Percentiles rank a stretch among this genome's conserved stretches.
Conservation (phyloP, 768 basidiomycete species). For the Fistulinella prunicolor region DNA sequence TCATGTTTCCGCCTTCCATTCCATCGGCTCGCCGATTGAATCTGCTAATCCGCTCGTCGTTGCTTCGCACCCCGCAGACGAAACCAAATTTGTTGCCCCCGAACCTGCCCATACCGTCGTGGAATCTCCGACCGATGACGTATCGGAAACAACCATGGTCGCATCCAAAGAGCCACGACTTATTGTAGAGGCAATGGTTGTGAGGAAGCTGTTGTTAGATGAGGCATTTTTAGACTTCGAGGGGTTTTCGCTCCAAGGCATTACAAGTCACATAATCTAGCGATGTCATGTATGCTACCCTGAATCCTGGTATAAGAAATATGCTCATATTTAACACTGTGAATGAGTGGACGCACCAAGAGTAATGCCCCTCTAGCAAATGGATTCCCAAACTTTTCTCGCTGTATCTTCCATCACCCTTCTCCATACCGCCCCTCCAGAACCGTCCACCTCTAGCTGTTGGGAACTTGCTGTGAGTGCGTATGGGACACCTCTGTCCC, state of each 20-base stretch:
- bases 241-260: constrained; percentile 44
- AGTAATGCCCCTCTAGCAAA: constrained; percentile 13
- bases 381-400: constrained; percentile 29
- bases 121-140: constrained; percentile 11
- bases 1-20: constrained; percentile 10
- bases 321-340: too few relatives aligned
- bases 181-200: constrained; percentile 79
- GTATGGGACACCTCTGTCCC: constrained; percentile 68
- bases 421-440: constrained; percentile 33
- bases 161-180: constrained; percentile 44
- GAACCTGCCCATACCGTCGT: constrained; percentile 35
- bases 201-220: constrained; percentile 71
- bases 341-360: too few relatives aligned
- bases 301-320: too few relatives aligned
- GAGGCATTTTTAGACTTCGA: constrained; percentile 78
- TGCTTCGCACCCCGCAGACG: constrained; percentile 1
- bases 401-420: constrained; percentile 30
- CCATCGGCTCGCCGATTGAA: background rate
- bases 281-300: too few relatives aligned
- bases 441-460: constrained; percentile 18
- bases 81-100: constrained; percentile 20
- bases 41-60: background rate
- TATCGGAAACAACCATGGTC: background rate
- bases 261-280: too few relatives aligned
- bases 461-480: constrained; percentile 24